Evolutionary conservation across 2,329 filamentous ascomycete genomes (phyloP).

Genomic region (Grosmannia clavigera): DNA sequence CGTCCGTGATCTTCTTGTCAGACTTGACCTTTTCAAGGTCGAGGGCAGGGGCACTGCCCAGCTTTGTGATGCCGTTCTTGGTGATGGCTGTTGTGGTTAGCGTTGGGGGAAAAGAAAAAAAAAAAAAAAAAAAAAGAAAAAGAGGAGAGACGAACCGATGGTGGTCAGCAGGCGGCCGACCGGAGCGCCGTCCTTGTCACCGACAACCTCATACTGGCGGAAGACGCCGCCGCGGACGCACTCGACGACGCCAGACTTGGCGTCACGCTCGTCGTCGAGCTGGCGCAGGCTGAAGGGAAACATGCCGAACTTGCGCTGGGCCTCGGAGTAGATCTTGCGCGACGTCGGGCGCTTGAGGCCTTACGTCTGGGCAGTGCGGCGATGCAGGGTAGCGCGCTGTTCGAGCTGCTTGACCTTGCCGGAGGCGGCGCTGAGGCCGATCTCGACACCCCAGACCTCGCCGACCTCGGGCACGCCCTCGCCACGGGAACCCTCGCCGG

Average conservation of each 20-base stretch:
- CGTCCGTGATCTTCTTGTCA: constrained; percentile 95
- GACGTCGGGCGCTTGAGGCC: constrained; percentile 89
- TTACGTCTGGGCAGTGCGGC: constrained; percentile 84
- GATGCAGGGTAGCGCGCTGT: constrained; percentile 82
- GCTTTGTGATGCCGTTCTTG: constrained; percentile 88
- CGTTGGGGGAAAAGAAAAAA: background rate
- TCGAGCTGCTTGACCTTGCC: constrained; percentile 92
- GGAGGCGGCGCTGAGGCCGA: constrained; percentile 78
- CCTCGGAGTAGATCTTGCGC: constrained; percentile 82
- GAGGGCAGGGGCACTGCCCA: constrained; percentile 62
- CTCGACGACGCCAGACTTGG: constrained; percentile 91
- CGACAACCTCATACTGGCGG: constrained; percentile 90
- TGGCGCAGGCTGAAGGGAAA: constrained; percentile 98
- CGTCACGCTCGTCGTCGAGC: constrained; percentile 89
- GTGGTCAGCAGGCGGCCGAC: constrained; percentile 85
- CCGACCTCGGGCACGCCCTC: constrained; percentile 80
- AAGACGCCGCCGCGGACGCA: constrained; percentile 88
- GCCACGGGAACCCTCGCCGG: constrained; percentile 76
- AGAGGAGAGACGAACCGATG: constrained; percentile 54
- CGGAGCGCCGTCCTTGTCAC: constrained; percentile 77
- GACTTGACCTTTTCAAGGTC: constrained; percentile 78
- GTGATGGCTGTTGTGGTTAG: constrained; percentile 57
- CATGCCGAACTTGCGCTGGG: constrained; percentile 91
- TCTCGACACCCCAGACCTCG: constrained; percentile 96
- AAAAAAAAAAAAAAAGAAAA: background rate